These are phyloP conservation scores for Balamuthia mandrillaris DNA, from an alignment of 208 protist genomes.

Conservation along the genomic window DNA sequence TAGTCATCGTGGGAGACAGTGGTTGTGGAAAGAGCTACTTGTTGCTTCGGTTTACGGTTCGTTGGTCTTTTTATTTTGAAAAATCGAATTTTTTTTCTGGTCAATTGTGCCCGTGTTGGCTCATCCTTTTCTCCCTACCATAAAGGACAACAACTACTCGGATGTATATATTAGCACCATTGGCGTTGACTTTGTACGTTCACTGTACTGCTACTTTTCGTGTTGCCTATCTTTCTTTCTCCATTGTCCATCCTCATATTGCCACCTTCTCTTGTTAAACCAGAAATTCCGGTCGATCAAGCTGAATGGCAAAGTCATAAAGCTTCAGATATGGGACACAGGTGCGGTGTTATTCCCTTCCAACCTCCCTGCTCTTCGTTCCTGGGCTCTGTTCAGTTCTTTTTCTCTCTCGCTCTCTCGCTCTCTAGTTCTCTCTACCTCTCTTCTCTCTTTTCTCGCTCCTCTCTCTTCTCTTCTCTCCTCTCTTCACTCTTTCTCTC, in stretches of 20 bases:
- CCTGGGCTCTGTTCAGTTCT: slow-evolving; percentile 86
- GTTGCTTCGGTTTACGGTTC: slow-evolving; percentile 12
- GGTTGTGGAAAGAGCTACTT: slow-evolving; percentile 17
- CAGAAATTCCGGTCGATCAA: slow-evolving; percentile 92
- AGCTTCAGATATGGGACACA: slow-evolving; percentile 86
- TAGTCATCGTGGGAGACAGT: slow-evolving; percentile 36
- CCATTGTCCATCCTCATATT: neutral
- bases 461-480: no score
- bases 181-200: slow-evolving; percentile 79
- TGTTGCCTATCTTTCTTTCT: no score
- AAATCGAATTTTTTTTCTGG: neutral
- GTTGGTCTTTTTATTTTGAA: neutral
- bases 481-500: no score
- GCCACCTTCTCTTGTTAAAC: neutral
- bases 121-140: no score
- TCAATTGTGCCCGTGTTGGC: no score
- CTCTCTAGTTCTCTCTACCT: neutral
- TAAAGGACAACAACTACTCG: slow-evolving; percentile 81
- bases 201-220: neutral
- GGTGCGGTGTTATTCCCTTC: no score
- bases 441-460: neutral
- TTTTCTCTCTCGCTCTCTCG: slow-evolving; percentile 83
- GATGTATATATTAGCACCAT: slow-evolving; percentile 99
- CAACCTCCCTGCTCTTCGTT: no score
- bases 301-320: slow-evolving; percentile 93